Evolutionary conservation across 2,329 filamentous ascomycete genomes (phyloP).

Genomic region (Cercospora brassicicola): DNA sequence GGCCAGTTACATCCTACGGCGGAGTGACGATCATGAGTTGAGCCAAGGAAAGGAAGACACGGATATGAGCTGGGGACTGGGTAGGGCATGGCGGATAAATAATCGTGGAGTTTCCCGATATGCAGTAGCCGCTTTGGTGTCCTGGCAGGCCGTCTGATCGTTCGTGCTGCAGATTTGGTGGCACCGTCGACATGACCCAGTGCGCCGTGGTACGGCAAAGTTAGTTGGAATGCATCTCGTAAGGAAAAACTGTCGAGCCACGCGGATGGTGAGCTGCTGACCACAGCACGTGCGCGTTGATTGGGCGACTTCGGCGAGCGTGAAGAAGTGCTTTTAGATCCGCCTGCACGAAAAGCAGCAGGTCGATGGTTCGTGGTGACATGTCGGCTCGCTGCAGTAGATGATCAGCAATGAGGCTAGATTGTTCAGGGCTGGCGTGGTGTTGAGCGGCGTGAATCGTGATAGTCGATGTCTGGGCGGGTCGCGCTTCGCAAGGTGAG

Average conservation of each 20-base stretch:
- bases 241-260: constrained; percentile 1
- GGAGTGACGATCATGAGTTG: neutral
- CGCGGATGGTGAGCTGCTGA: constrained; percentile 8
- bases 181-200: neutral
- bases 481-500: neutral
- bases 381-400: neutral
- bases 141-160: neutral
- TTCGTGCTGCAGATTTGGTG: neutral
- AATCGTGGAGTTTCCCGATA: neutral
- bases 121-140: neutral
- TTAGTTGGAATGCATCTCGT: constrained; percentile 4
- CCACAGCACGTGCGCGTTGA: neutral
- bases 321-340: neutral
- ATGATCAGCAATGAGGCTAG: neutral
- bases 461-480: neutral
- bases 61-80: neutral
- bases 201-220: neutral
- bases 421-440: neutral
- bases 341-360: neutral
- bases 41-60: neutral
- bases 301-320: constrained; percentile 2
- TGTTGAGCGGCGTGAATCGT: neutral
- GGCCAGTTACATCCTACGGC: neutral
- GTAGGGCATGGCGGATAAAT: neutral
- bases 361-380: neutral